These are phyloP conservation scores for Lasiosphaeria ovina DNA, from an alignment of 495 filamentous ascomycete species.

Conservation along the genomic window DNA sequence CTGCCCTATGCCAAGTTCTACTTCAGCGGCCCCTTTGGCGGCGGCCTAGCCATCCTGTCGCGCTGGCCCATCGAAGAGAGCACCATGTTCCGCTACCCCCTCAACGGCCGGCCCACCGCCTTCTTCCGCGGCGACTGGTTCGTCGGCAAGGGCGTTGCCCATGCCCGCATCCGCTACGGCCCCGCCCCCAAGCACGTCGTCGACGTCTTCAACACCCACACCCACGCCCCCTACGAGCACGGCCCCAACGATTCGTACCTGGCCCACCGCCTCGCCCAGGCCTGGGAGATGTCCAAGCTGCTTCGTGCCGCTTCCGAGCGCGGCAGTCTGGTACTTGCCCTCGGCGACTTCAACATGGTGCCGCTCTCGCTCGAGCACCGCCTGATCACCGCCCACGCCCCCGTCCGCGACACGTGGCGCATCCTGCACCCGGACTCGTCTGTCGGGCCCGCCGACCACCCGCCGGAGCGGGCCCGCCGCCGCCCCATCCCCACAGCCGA, in stretches of 20 bases:
- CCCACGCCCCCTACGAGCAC: constrained; percentile 86
- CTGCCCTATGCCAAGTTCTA: constrained; percentile 97
- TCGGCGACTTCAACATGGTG: constrained; percentile 95
- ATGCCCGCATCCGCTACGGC: constrained; percentile 75
- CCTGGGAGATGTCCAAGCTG: constrained; percentile 95
- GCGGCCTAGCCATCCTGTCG: constrained; percentile 87
- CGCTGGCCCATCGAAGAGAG: constrained; percentile 96
- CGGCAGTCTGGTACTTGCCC: constrained; percentile 77
- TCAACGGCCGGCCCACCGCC: constrained; percentile 90
- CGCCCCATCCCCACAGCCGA: constrained; percentile 63
- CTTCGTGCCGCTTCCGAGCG: constrained; percentile 81
- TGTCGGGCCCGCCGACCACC: constrained; percentile 64
- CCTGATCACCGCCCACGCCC: constrained; percentile 73
- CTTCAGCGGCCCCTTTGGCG: constrained; percentile 82
- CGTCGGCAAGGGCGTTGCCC: constrained; percentile 92
- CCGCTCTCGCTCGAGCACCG: constrained; percentile 84
- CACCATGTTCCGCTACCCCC: constrained; percentile 79
- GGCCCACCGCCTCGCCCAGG: constrained; percentile 86
- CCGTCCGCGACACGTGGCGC: constrained; percentile 80
- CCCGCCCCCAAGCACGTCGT: constrained; percentile 62
- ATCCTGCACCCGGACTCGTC: constrained; percentile 77
- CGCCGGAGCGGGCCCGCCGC: constrained; percentile 56
- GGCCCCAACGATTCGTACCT: constrained; percentile 74
- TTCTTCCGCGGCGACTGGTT: constrained; percentile 94
- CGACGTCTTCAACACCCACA: constrained; percentile 89